These are phyloP conservation scores for Carex parvula DNA, from an alignment of 176 grass and related monocot species.

Conservation along the genomic window DNA sequence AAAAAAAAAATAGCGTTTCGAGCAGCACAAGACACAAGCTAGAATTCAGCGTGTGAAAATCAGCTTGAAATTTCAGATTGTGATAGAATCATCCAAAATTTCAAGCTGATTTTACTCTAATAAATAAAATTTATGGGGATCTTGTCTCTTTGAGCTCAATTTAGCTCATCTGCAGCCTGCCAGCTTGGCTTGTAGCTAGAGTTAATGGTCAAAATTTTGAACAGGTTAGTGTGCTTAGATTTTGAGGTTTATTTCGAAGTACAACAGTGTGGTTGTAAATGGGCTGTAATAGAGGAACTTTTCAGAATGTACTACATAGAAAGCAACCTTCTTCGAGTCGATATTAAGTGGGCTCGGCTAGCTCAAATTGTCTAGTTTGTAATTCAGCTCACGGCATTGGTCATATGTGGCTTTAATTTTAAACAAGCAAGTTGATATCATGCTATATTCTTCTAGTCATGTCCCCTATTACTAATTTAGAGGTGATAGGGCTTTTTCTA, in stretches of 20 bases:
- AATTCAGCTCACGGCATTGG: background rate
- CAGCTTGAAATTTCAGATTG: background rate
- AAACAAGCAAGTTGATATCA: background rate
- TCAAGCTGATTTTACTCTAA: background rate
- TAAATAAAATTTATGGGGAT: background rate
- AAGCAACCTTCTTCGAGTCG: background rate
- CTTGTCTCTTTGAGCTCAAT: background rate
- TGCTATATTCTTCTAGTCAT: background rate
- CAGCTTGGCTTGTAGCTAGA: background rate
- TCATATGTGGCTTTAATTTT: conserved; percentile 3
- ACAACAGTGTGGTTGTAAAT: too few species aligned
- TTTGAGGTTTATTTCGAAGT: background rate
- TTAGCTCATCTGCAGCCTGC: background rate
- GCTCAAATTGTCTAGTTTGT: background rate
- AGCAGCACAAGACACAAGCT: background rate
- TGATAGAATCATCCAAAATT: background rate
- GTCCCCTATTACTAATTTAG: background rate
- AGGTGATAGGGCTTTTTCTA: background rate
- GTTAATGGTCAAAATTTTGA: background rate
- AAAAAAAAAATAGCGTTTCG: background rate
- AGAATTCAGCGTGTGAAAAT: background rate
- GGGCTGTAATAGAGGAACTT: background rate
- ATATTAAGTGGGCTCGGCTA: background rate
- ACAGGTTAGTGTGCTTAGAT: background rate
- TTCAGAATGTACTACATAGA: background rate